phyloP scores from a whole-genome alignment of 306 rosid species.

The Quercus gilva region DNA sequence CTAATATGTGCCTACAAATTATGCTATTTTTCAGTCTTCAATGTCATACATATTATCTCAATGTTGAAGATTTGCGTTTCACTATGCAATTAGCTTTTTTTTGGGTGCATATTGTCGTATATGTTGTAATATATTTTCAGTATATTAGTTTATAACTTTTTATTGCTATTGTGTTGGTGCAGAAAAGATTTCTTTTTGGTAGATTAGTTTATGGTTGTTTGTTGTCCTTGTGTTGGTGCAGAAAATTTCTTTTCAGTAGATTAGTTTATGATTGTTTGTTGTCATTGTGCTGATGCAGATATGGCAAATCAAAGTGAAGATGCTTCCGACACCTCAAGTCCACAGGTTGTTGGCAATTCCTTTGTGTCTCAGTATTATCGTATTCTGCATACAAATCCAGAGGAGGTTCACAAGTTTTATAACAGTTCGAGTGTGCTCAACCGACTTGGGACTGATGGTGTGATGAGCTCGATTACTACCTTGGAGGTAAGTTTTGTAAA shows the following conservation, averaged over 20 bases:
- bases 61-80: background rate
- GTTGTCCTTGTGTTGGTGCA: too few species aligned
- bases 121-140: background rate
- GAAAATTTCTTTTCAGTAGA: background rate
- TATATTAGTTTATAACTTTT: too few species aligned
- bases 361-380: constrained; percentile 55
- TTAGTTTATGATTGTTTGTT: background rate
- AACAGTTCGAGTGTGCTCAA: constrained; percentile 43
- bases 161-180: too few species aligned
- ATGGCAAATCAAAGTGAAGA: constrained; percentile 49
- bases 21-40: background rate
- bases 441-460: constrained; percentile 57
- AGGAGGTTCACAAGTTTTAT: constrained; percentile 46
- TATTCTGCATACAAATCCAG: constrained; percentile 32
- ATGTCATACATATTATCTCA: background rate
- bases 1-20: background rate
- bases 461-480: constrained; percentile 38
- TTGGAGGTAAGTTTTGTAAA: constrained; percentile 33
- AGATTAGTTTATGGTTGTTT: too few species aligned
- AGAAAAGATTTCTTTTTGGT: background rate
- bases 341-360: constrained; percentile 54
- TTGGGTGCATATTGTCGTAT: too few species aligned
- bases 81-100: background rate
- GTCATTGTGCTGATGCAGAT: constrained; percentile 26
- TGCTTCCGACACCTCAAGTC: constrained; percentile 10